Base-by-base conservation (phyloP, 2,329 filamentous ascomycete genomes). In the Monascus ruber region DNA sequence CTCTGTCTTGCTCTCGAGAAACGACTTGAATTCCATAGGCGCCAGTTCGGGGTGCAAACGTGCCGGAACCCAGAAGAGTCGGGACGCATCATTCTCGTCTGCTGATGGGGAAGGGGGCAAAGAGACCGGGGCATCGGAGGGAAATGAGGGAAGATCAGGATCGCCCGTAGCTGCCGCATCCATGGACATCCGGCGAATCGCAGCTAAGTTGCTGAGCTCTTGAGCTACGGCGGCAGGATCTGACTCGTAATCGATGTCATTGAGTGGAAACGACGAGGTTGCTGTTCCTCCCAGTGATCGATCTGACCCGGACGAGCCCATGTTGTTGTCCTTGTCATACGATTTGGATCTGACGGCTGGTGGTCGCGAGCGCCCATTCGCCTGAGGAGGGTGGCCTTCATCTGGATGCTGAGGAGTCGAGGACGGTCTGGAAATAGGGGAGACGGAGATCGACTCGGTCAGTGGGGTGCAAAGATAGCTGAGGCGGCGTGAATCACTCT, bases 21-120 rank as follows among this genome's bases (percentile, higher is more conserved):
- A 98, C 1, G 83, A 89, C 63, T 94, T 95, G 71, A 96, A 98
- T 51, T 95, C 91, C 55, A 84, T 87, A 1, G 91, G 91, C 2
- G 91, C 91, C 36, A 98, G 71, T 62, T 98, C 91, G 1, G 91
- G 91, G 53, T 98, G 91, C 26, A 98, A 74, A 42, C 87, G 79
- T 24, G 91, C 91, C 4, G 91, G 91, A 5, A 98, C 91, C 91
- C 91, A 98, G 48, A 96, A 84, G 42, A 96, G 66, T 45, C 87
- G 77, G 2, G 88, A 87, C 5, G 86, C 79, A 57, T 96, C 89
- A 51, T 87, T 83, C 58, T 94, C 87, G 53, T 93, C 83, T 46
- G 57, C 59, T 5, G 61, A 60, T n/a, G 62, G 55, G 8, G 63
- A 62, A 4, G 68, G 66, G 2, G 67, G 58, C 37, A 60, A 47